Evolutionary conservation across 2,329 filamentous ascomycete genomes (phyloP).

Genomic region (Fusarium sp.): DNA sequence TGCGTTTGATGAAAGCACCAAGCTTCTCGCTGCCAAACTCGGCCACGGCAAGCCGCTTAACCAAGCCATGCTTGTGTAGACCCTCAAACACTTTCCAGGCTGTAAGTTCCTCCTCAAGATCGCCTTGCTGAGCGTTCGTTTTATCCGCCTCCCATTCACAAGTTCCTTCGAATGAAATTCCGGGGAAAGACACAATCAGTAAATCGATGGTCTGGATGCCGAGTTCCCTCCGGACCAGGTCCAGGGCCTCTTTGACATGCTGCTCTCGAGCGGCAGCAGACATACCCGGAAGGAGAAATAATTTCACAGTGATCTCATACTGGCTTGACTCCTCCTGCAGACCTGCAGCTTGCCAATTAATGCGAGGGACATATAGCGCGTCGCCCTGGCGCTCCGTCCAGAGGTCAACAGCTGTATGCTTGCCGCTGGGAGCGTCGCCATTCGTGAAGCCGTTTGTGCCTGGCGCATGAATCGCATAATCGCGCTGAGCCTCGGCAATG

Average conservation of each 20-base stretch:
- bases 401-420: conserved; percentile 48
- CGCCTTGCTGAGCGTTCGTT: conserved; percentile 67
- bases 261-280: conserved; percentile 69
- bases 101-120: conserved; percentile 72
- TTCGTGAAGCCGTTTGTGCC: conserved; percentile 48
- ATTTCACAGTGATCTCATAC: conserved; percentile 95
- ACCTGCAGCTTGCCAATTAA: conserved; percentile 75
- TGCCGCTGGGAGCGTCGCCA: conserved; percentile 40
- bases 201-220: conserved; percentile 81
- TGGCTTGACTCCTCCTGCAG: conserved; percentile 82
- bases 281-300: conserved; percentile 87
- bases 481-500: conserved; percentile 77
- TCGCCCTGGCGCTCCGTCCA: conserved; percentile 75
- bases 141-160: conserved; percentile 80
- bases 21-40: conserved; percentile 92
- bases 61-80: conserved; percentile 74
- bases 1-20: conserved; percentile 75
- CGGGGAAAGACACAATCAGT: conserved; percentile 91
- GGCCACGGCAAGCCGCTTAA: conserved; percentile 81
- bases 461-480: conserved; percentile 54
- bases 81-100: conserved; percentile 79
- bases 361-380: conserved; percentile 78
- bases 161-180: conserved; percentile 91
- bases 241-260: conserved; percentile 80
- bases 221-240: conserved; percentile 82